A percentile compares a stretch with the other conserved stretches of the same genome.
Conservation (phyloP, 805 yeast genomes). For the Metschnikowia lochheadii region DNA sequence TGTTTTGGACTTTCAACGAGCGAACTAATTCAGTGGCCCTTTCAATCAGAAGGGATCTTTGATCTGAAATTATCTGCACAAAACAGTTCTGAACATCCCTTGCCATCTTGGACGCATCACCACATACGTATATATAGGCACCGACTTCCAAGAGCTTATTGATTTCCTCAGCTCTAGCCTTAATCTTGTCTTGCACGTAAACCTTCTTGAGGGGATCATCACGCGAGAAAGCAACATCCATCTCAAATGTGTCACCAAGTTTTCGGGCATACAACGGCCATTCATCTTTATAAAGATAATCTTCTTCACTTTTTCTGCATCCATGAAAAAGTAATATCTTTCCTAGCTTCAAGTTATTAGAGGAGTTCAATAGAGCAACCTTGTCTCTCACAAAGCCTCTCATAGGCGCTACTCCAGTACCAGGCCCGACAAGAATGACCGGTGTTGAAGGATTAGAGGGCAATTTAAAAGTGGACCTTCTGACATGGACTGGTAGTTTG, state of each 20-base stretch:
- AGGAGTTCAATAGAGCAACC: constrained; percentile 44
- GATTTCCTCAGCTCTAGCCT: constrained; percentile 49
- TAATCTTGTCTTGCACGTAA: constrained; percentile 81
- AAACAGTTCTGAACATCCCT: constrained; percentile 81
- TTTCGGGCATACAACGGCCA: constrained; percentile 72
- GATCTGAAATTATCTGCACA: constrained; percentile 54
- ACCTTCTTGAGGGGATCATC: constrained; percentile 51
- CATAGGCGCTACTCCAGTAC: constrained; percentile 98
- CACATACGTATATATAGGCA: constrained; percentile 92
- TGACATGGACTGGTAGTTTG: constrained; percentile 84
- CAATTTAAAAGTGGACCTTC: constrained; percentile 91
- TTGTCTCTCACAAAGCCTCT: constrained; percentile 93
- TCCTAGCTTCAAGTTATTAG: constrained; percentile 46
- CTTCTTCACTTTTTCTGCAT: constrained; percentile 74
- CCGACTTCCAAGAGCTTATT: constrained; percentile 57
- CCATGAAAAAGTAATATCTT: constrained; percentile 80
- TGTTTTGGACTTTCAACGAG: constrained; percentile 74
- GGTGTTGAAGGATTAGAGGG: constrained; percentile 84
- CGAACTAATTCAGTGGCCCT: constrained; percentile 76
- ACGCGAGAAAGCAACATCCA: constrained; percentile 85
- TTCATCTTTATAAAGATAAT: constrained; percentile 82
- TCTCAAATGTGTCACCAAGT: constrained; percentile 60
- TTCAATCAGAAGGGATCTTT: constrained; percentile 59
- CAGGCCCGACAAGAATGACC: constrained; percentile 92
- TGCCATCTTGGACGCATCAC: constrained; percentile 95